Conservation (phyloP, 2,329 filamentous ascomycete species). For the Fusarium tanahbumbuense region DNA sequence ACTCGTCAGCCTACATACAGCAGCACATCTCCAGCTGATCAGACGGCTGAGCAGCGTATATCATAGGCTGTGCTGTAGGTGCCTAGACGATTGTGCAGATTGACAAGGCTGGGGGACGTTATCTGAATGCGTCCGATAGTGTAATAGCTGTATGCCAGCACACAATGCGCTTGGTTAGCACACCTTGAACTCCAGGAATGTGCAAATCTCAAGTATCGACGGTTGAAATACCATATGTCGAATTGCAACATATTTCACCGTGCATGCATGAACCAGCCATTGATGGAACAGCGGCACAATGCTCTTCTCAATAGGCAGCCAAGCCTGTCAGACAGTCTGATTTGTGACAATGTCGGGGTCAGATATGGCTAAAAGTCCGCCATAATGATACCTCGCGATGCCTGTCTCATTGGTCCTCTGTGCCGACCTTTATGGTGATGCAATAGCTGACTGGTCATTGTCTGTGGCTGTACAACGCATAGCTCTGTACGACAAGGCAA, state of each 20-base stretch:
- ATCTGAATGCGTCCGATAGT: constrained; percentile 15
- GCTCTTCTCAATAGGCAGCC: constrained; percentile 2
- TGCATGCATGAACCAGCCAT: constrained; percentile 16
- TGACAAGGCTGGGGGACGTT: constrained; percentile 34
- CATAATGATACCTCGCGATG: constrained; percentile 7
- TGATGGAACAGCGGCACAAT: constrained; percentile 1
- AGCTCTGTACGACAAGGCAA: constrained; percentile 11
- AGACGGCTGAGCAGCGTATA: constrained; percentile 13
- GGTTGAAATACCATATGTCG: constrained; percentile 13
- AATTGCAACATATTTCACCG: not conserved
- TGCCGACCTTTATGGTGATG: constrained; percentile 17
- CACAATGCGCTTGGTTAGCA: constrained; percentile 1
- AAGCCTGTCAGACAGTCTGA: constrained; percentile 20
- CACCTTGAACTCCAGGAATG: constrained; percentile 6
- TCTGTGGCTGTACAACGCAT: constrained; percentile 7
- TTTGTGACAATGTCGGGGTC: constrained; percentile 20
- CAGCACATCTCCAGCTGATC: constrained; percentile 39
- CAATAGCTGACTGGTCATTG: constrained; percentile 30
- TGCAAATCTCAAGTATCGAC: constrained; percentile 21
- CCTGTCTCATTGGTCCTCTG: constrained; percentile 17
- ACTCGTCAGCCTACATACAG: constrained; percentile 40
- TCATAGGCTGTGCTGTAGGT: constrained; percentile 24
- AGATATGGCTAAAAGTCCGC: constrained; percentile 25
- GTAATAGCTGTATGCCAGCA: constrained; percentile 22
- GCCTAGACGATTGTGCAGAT: constrained; percentile 37